These are phyloP conservation scores for Lentinula guzmanii DNA, from an alignment of 768 basidiomycete genomes.

Conservation along the genomic window DNA sequence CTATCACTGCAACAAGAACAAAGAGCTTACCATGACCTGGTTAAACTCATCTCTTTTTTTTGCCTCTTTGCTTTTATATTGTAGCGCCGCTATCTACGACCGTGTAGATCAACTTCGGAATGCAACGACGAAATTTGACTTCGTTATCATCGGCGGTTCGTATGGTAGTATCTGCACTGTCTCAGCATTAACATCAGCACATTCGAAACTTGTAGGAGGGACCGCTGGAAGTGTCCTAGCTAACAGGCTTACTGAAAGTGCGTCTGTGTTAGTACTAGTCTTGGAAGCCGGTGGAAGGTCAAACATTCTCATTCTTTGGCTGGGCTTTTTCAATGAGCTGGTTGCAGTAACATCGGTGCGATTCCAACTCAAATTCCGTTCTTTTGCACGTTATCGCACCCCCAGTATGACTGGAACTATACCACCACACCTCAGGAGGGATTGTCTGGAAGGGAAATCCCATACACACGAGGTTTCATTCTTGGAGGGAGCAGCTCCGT, in stretches of 20 bases:
- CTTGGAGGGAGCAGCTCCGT: slow-evolving; percentile 8
- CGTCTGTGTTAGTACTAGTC: slow-evolving; percentile 8
- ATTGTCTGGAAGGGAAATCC: not conserved
- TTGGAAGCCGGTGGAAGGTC: slow-evolving; percentile 10
- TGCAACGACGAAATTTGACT: not conserved
- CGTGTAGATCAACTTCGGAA: not conserved
- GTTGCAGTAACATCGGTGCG: slow-evolving; percentile 1
- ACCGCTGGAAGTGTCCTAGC: slow-evolving; percentile 15
- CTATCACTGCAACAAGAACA: not conserved
- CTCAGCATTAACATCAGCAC: too few relatives aligned
- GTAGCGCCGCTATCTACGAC: not conserved
- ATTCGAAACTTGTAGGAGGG: not conserved
- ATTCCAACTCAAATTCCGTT: not conserved
- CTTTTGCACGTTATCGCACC: slow-evolving; percentile 3
- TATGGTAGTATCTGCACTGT: not conserved
- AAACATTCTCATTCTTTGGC: not conserved
- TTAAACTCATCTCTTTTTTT: not conserved
- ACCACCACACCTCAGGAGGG: slow-evolving; percentile 4
- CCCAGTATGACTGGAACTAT: slow-evolving; percentile 7
- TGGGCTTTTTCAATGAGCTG: not conserved
- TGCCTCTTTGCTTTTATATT: not conserved
- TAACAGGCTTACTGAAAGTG: slow-evolving; percentile 10
- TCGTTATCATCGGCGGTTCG: slow-evolving; percentile 2
- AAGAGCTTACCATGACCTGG: not conserved
- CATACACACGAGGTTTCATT: slow-evolving; percentile 1